phyloP scores from a whole-genome alignment of 441 rosid species.

The Euphorbia corollata region DNA sequence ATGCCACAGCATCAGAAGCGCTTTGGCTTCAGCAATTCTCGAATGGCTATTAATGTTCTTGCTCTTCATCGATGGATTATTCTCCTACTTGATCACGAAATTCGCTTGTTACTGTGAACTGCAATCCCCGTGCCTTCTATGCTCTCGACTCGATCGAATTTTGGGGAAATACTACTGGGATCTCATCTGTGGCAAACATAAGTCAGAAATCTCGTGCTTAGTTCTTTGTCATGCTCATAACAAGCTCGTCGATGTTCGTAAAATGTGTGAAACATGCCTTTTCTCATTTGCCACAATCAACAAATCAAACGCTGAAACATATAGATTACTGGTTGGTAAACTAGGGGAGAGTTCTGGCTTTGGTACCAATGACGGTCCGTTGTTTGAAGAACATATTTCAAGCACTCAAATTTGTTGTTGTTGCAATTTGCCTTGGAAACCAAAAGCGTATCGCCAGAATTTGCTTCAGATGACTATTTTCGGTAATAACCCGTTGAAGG shows the following conservation, averaged over 20 bases:
- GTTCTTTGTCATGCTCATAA: constrained; percentile 71
- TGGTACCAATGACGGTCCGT: constrained; percentile 29
- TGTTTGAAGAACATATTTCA: constrained; percentile 22
- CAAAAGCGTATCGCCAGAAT: constrained; percentile 28
- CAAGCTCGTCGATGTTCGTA: constrained; percentile 66
- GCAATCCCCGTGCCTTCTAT: constrained; percentile 67
- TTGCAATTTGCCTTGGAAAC: constrained; percentile 51
- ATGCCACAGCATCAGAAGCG: constrained; percentile 32
- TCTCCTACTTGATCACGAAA: constrained; percentile 51
- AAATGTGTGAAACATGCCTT: constrained; percentile 72
- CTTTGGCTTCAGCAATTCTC: constrained; percentile 53
- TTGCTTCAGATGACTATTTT: constrained; percentile 28
- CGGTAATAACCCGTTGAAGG: constrained; percentile 21
- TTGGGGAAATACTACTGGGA: constrained; percentile 54
- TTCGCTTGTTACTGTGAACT: constrained; percentile 52
- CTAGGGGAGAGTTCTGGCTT: constrained; percentile 44
- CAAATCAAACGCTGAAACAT: constrained; percentile 73
- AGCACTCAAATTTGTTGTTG: constrained; percentile 45
- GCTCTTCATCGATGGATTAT: constrained; percentile 54
- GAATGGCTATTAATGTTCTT: constrained; percentile 76
- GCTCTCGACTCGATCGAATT: constrained; percentile 86
- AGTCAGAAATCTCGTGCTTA: constrained; percentile 70
- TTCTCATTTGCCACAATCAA: constrained; percentile 64
- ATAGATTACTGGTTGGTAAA: constrained; percentile 67
- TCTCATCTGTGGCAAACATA: constrained; percentile 70